phyloP scores from a whole-genome alignment of 169 alveolate genomes.

The Theileria luwenshuni region DNA sequence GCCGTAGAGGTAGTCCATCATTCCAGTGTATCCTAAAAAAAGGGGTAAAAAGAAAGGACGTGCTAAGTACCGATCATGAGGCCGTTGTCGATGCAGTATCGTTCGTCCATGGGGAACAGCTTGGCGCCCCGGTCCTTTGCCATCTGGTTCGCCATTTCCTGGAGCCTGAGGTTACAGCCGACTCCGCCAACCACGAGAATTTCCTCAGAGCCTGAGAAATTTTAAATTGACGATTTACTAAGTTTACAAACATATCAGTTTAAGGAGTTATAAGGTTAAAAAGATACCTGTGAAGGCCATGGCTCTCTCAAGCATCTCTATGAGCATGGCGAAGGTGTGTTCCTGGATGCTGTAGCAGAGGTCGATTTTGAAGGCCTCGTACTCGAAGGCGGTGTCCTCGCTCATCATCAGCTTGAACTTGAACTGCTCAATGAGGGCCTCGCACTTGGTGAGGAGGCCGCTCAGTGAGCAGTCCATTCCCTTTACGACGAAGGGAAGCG shows the following conservation, averaged over 20 bases:
- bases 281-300: constrained; percentile 91
- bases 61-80: constrained; percentile 92
- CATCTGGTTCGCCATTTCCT: constrained; percentile 92
- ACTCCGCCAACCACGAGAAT: constrained; percentile 98
- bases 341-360: constrained; percentile 94
- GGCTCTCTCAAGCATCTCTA: constrained; percentile 98
- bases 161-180: constrained; percentile 95
- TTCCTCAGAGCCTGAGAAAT: constrained; percentile 77
- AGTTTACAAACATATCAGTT: neutral
- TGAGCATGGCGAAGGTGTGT: constrained; percentile 95
- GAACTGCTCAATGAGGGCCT: constrained; percentile 53
- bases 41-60: neutral
- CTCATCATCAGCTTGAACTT: constrained; percentile 14
- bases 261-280: neutral
- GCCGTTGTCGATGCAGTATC: constrained; percentile 99
- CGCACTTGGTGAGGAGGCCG: constrained; percentile 82
- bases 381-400: constrained; percentile 22
- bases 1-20: constrained; percentile 65
- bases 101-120: constrained; percentile 97
- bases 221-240: neutral
- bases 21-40: constrained; percentile 71
- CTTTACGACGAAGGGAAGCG: constrained; percentile 95
- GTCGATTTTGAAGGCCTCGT: constrained; percentile 29
- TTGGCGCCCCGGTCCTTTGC: constrained; percentile 93
- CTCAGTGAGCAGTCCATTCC: constrained; percentile 98